These are phyloP conservation scores for Cydonia oblonga DNA, from an alignment of 331 rosid species.

Conservation along the genomic window DNA sequence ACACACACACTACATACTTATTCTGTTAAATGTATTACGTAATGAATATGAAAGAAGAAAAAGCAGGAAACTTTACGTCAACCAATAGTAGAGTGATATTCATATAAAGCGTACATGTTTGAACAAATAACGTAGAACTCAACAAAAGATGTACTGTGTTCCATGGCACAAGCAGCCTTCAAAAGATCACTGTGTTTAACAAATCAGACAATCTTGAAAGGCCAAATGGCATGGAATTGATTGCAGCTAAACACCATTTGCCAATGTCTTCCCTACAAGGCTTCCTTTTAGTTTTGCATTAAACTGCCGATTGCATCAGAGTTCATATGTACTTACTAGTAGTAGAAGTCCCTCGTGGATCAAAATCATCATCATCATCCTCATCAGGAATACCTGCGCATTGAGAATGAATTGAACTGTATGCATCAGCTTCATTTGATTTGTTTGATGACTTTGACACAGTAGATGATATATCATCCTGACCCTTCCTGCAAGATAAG, in stretches of 20 bases:
- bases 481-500: constrained; percentile 49
- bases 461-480: constrained; percentile 29
- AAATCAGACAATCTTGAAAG: neutral
- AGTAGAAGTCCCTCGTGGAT: constrained; percentile 84
- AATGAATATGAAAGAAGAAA: neutral
- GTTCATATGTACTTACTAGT: constrained; percentile 44
- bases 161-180: neutral
- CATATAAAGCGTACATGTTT: neutral
- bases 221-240: neutral
- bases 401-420: constrained; percentile 36
- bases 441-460: constrained; percentile 42
- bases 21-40: neutral
- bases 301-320: neutral
- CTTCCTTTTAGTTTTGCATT: neutral
- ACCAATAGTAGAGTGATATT: neutral
- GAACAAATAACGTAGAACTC: neutral
- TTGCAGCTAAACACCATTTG: neutral
- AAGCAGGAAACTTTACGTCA: neutral
- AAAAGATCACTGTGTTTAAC: neutral
- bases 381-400: constrained; percentile 28
- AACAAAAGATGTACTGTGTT: neutral
- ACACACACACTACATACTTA: neutral
- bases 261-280: neutral
- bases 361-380: constrained; percentile 50
- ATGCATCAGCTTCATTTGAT: constrained; percentile 29